These are phyloP conservation scores for Persicaria tinctoria DNA, from an alignment of 148 eudicot genomes.

Conservation along the genomic window DNA sequence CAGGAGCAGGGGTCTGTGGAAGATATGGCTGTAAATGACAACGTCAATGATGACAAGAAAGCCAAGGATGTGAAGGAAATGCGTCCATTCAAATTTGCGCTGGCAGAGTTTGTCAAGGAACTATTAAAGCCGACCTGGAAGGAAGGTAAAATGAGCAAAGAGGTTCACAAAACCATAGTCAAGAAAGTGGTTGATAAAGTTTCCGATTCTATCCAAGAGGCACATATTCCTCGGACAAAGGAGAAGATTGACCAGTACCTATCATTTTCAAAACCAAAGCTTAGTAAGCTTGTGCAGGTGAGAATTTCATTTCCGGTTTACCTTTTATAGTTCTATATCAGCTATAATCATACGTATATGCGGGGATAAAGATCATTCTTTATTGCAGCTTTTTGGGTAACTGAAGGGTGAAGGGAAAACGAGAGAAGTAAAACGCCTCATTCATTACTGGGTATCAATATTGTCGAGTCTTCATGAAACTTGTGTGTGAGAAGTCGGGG, in stretches of 20 bases:
- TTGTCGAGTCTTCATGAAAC: background rate
- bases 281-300: constrained; percentile 87
- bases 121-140: constrained; percentile 83
- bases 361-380: background rate
- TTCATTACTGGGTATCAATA: background rate
- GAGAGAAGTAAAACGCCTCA: background rate
- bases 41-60: constrained; percentile 37
- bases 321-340: background rate
- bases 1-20: constrained; percentile 27
- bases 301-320: constrained; percentile 9
- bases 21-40: constrained; percentile 32
- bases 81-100: constrained; percentile 64
- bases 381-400: background rate
- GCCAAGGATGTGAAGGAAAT: constrained; percentile 56
- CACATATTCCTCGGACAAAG: constrained; percentile 62
- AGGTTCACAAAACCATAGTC: constrained; percentile 66
- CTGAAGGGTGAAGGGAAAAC: background rate
- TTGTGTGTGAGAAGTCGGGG: background rate
- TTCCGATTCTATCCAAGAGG: constrained; percentile 43
- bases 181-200: constrained; percentile 88
- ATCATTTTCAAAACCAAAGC: constrained; percentile 57
- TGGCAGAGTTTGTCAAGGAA: constrained; percentile 84
- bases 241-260: constrained; percentile 73
- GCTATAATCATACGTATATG: background rate
- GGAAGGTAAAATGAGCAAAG: constrained; percentile 74